phyloP scores from a whole-genome alignment of 495 filamentous ascomycete genomes.

The Neurospora sp. region DNA sequence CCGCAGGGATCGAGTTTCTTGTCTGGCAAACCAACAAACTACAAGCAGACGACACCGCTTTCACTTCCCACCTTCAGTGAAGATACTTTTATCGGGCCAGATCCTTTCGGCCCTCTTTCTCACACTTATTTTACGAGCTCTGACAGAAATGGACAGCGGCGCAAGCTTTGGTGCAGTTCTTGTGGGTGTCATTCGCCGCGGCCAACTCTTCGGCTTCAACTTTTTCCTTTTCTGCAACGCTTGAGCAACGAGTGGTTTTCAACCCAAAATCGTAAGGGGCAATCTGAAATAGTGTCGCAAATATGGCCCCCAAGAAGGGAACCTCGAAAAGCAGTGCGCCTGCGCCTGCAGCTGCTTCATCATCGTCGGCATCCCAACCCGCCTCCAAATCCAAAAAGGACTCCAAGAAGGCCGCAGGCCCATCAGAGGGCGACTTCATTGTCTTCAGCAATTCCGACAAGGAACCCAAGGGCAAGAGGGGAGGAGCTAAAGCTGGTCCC shows the following conservation, averaged over 20 bases:
- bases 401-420: conserved; percentile 20
- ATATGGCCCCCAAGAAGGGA: conserved; percentile 34
- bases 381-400: conserved; percentile 17
- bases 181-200: background rate
- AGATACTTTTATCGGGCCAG: background rate
- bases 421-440: conserved; percentile 52
- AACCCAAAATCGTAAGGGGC: background rate
- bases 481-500: conserved; percentile 30
- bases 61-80: background rate
- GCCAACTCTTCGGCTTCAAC: background rate
- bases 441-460: conserved; percentile 57
- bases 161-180: background rate
- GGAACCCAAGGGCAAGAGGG: conserved; percentile 39
- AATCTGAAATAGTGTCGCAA: background rate
- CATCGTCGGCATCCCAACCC: conserved; percentile 14
- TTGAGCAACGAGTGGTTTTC: background rate
- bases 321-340: conserved; percentile 30
- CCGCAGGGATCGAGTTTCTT: background rate
- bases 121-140: background rate
- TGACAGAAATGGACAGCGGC: conserved; percentile 1
- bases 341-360: conserved; percentile 15
- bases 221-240: background rate
- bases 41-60: background rate
- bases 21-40: background rate
- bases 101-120: background rate